These are phyloP conservation scores for Chlorella sp. DNA, from an alignment of 139 green algal species.

Conservation along the genomic window DNA sequence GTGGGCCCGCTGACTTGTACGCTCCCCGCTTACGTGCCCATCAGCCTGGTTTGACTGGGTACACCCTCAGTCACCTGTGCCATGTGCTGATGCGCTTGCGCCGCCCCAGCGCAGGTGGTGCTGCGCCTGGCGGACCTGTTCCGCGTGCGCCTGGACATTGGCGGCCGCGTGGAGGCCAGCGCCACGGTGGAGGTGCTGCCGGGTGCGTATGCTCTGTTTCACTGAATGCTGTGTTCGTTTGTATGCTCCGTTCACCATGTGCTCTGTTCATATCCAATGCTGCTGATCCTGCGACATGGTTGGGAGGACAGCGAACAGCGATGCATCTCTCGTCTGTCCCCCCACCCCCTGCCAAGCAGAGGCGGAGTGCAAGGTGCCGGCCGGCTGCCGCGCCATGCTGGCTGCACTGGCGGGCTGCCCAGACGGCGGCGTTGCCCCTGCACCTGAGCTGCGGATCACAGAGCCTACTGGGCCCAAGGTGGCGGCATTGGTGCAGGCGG, in stretches of 20 bases:
- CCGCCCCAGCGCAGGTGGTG: too few species aligned
- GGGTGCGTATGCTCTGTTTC: not conserved
- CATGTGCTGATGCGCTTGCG: too few species aligned
- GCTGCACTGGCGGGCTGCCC: constrained; percentile 20
- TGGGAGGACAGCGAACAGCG: too few species aligned
- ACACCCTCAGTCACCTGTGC: too few species aligned
- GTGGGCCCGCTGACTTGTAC: too few species aligned
- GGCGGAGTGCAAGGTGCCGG: not conserved
- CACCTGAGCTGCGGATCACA: not conserved
- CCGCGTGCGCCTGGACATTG: constrained; percentile 30
- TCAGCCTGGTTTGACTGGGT: too few species aligned
- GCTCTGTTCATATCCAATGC: too few species aligned
- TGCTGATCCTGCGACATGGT: too few species aligned
- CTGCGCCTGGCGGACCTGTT: constrained; percentile 40
- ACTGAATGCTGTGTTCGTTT: too few species aligned
- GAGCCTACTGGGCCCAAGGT: constrained; percentile 9
- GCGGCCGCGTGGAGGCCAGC: not conserved
- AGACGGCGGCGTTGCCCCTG: not conserved
- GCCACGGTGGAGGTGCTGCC: not conserved
- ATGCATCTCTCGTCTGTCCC: too few species aligned
- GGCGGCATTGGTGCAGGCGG: constrained; percentile 21
- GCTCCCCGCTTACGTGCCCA: too few species aligned
- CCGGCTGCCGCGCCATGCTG: constrained; percentile 14
- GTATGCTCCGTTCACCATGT: too few species aligned
- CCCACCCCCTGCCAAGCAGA: not conserved